phyloP scores from a whole-genome alignment of 1,284 basidiomycete species.

The Apiotrichum sp. region DNA sequence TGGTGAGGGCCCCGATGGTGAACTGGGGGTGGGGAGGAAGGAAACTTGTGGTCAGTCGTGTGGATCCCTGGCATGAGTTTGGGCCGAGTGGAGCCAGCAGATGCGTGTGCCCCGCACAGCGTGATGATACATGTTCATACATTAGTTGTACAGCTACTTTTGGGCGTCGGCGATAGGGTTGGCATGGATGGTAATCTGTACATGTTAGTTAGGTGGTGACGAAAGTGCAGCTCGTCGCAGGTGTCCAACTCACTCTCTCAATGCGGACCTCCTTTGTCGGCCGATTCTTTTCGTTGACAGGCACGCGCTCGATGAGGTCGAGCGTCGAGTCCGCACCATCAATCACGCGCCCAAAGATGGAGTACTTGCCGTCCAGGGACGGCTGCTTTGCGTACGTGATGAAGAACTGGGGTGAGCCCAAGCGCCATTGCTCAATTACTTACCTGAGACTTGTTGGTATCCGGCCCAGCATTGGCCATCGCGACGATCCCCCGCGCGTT shows the following conservation, averaged over 20 bases:
- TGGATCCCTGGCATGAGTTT: no score
- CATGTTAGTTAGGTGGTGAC: no score
- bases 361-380: conserved; percentile 89
- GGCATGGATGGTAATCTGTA: conserved; percentile 82
- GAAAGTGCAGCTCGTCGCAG: no score
- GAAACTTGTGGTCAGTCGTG: no score
- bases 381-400: conserved; percentile 86
- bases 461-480: conserved; percentile 91
- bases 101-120: no score
- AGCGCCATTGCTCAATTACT: no score
- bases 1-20: no score
- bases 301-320: conserved; percentile 81
- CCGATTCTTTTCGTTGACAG: conserved; percentile 83
- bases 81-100: no score
- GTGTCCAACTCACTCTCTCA: not conserved
- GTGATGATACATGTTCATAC: not conserved
- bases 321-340: conserved; percentile 84
- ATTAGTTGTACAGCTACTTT: conserved; percentile 13
- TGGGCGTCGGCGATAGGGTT: conserved; percentile 62
- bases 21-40: no score
- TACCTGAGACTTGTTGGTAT: conserved; percentile 72
- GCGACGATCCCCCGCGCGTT: conserved; percentile 89
- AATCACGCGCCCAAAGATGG: conserved; percentile 91
- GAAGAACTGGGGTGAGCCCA: conserved; percentile 60
- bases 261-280: conserved; percentile 79